A percentile compares a stretch with the other conserved stretches of the same genome.
phyloP scores from a whole-genome alignment of 352 stramenopile species.

The Pythium graminicola region DNA sequence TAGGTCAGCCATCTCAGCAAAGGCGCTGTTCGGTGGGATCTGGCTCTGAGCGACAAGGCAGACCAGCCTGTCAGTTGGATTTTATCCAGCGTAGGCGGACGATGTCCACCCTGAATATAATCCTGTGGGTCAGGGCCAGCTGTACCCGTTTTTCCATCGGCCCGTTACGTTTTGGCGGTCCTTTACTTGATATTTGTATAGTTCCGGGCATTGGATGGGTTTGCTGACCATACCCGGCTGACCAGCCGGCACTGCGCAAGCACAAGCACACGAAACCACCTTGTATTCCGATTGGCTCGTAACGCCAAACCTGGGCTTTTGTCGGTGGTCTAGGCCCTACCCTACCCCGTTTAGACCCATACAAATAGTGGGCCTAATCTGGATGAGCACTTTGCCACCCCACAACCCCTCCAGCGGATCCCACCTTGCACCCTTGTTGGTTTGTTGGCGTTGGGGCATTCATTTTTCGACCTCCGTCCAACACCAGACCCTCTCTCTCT shows the following conservation, averaged over 20 bases:
- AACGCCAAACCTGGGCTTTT: too few relatives aligned
- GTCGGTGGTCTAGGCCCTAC: neutral
- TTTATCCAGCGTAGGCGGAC: constrained; percentile 4
- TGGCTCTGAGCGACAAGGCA: constrained; percentile 11
- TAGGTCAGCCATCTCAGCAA: neutral
- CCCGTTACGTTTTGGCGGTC: constrained; percentile 24
- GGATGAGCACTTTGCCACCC: neutral
- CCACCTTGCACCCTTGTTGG: too few relatives aligned
- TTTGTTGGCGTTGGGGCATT: too few relatives aligned
- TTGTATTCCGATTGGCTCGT: neutral
- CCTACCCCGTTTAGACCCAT: neutral
- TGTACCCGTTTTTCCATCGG: constrained; percentile 11
- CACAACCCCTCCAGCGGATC: constrained; percentile 5
- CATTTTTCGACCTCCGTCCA: constrained; percentile 30
- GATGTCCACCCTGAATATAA: constrained; percentile 14
- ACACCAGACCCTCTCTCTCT: constrained; percentile 10
- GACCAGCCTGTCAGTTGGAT: constrained; percentile 1
- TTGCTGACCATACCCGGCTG: constrained; percentile 1
- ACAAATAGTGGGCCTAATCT: too few relatives aligned
- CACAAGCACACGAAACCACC: constrained; percentile 16
- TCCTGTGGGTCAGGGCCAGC: constrained; percentile 9
- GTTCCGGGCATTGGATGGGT: constrained; percentile 7
- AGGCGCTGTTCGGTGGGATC: constrained; percentile 2
- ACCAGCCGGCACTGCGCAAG: neutral
- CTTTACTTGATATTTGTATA: constrained; percentile 26